Evolutionary conservation across 2,329 filamentous ascomycete genomes (phyloP).

Genomic region (Cadophora malorum): DNA sequence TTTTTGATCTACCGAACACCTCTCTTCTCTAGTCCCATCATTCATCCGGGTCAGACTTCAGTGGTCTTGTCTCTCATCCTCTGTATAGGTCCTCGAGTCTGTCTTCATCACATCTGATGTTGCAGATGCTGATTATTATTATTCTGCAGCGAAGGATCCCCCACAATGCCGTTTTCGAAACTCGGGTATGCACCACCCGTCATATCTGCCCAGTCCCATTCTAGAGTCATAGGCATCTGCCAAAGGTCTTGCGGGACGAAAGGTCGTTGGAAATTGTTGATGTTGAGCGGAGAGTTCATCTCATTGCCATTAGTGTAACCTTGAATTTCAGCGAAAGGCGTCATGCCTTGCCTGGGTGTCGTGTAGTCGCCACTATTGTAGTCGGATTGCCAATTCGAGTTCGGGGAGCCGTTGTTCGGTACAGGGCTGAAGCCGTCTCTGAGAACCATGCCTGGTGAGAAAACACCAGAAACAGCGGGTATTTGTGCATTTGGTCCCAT

Average conservation of each 20-base stretch:
- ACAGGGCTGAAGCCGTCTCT: slow-evolving; percentile 43
- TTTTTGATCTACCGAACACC: neutral
- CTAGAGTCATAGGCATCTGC: slow-evolving; percentile 93
- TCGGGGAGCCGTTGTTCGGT: slow-evolving; percentile 35
- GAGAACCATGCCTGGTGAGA: slow-evolving; percentile 38
- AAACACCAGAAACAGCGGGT: slow-evolving; percentile 40
- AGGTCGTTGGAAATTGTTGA: slow-evolving; percentile 74
- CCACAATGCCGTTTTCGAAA: slow-evolving; percentile 62
- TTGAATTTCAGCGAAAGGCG: slow-evolving; percentile 41
- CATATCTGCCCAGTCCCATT: slow-evolving; percentile 76
- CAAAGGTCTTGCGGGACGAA: slow-evolving; percentile 93
- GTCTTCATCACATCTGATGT: slow-evolving; percentile 34
- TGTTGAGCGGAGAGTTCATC: slow-evolving; percentile 41
- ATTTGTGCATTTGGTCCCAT: slow-evolving; percentile 36
- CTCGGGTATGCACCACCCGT: slow-evolving; percentile 68
- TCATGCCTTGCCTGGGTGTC: slow-evolving; percentile 37
- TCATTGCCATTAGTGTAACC: slow-evolving; percentile 41
- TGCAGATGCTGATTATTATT: slow-evolving; percentile 40
- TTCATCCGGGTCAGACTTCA: neutral
- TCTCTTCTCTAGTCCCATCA: neutral
- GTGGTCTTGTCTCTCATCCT: neutral
- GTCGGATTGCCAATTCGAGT: slow-evolving; percentile 39
- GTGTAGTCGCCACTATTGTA: slow-evolving; percentile 38
- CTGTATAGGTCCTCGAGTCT: neutral
- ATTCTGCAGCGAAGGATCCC: slow-evolving; percentile 37